phyloP scores from a whole-genome alignment of 208 protist genomes.

The Acanthamoeba triangularis region DNA sequence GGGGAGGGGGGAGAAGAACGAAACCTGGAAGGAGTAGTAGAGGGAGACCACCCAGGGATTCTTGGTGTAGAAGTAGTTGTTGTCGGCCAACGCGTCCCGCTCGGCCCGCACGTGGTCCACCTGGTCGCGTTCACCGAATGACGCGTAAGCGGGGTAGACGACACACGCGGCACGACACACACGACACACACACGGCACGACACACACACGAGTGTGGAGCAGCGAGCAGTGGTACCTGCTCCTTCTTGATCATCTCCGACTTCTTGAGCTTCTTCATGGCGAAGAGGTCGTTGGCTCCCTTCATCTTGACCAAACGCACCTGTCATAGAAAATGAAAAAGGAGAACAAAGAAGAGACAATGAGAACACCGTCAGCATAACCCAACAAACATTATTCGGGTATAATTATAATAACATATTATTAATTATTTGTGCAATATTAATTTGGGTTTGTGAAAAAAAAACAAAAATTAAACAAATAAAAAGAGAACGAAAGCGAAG shows the following conservation, averaged over 20 bases:
- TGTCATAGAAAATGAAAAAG: background rate
- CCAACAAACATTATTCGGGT: background rate
- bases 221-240: conserved; percentile 88
- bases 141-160: too few relatives aligned
- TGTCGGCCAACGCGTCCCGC: conserved; percentile 88
- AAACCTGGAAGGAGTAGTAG: conserved; percentile 93
- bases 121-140: conserved; percentile 55
- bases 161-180: too few relatives aligned
- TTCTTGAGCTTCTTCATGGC: conserved; percentile 96
- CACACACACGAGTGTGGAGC: background rate
- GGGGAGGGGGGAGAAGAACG: too few relatives aligned
- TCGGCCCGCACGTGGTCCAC: conserved; percentile 94
- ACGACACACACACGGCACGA: too few relatives aligned
- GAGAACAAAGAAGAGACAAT: conserved; percentile 49
- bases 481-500: background rate
- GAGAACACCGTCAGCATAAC: too few relatives aligned
- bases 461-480: too few relatives aligned
- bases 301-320: conserved; percentile 89
- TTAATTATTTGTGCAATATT: background rate
- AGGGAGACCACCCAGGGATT: conserved; percentile 94
- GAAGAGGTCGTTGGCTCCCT: conserved; percentile 91
- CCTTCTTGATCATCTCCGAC: conserved; percentile 93
- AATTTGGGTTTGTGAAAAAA: background rate
- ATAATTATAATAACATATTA: too few relatives aligned
- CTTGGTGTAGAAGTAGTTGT: conserved; percentile 76